Evolutionary conservation across 2,329 filamentous ascomycete genomes (phyloP).

Genomic region (Pseudogymnoascus sp.): DNA sequence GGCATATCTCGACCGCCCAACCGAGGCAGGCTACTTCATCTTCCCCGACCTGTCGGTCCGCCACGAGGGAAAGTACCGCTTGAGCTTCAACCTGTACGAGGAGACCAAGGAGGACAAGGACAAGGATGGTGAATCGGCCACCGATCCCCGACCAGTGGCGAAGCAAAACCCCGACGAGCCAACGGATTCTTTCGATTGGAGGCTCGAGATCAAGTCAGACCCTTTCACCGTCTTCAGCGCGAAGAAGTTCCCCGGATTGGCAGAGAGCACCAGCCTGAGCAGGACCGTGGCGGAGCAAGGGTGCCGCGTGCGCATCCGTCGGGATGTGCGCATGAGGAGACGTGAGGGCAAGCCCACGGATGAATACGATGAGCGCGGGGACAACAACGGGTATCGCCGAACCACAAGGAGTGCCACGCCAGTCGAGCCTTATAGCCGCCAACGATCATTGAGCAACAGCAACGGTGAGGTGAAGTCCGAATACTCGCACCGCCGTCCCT

Average conservation of each 20-base stretch:
- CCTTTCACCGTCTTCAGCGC: slow-evolving; percentile 89
- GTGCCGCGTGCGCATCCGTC: slow-evolving; percentile 88
- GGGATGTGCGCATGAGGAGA: slow-evolving; percentile 87
- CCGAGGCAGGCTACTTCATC: slow-evolving; percentile 81
- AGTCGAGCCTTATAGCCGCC: slow-evolving; percentile 32
- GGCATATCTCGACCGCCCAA: slow-evolving; percentile 86
- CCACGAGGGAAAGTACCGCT: slow-evolving; percentile 86
- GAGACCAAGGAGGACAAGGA: slow-evolving; percentile 82
- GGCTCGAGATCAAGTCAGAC: slow-evolving; percentile 81
- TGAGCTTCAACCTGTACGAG: slow-evolving; percentile 90
- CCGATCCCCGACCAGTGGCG: slow-evolving; percentile 21
- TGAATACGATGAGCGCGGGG: slow-evolving; percentile 42
- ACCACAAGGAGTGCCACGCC: slow-evolving; percentile 28
- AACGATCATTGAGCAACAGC: slow-evolving; percentile 54
- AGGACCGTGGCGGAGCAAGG: slow-evolving; percentile 92
- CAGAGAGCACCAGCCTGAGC: slow-evolving; percentile 81
- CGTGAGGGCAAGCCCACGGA: slow-evolving; percentile 61
- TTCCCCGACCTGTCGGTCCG: slow-evolving; percentile 95
- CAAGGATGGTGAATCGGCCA: slow-evolving; percentile 48
- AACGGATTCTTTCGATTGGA: slow-evolving; percentile 62
- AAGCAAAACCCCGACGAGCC: slow-evolving; percentile 24
- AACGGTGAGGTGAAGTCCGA: slow-evolving; percentile 40
- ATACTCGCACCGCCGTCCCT: slow-evolving; percentile 41
- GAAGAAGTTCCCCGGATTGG: slow-evolving; percentile 95
- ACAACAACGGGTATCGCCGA: slow-evolving; percentile 55